Evolutionary conservation across 352 stramenopile species (phyloP).

Genomic region (Phytopythium chamaehyphon): DNA sequence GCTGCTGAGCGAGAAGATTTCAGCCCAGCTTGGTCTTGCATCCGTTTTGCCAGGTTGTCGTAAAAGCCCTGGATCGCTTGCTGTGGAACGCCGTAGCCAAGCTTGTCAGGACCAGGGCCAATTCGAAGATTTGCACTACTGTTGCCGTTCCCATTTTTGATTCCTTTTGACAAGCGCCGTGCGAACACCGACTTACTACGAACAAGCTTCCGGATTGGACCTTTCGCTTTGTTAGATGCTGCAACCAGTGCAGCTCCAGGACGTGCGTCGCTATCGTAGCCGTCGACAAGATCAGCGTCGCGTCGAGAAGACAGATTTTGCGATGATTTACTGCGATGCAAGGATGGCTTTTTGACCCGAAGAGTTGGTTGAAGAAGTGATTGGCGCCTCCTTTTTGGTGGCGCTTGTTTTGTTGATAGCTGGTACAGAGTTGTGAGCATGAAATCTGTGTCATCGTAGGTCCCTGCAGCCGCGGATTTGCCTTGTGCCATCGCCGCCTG

Average conservation of each 20-base stretch:
- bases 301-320: conserved; percentile 16
- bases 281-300: conserved; percentile 17
- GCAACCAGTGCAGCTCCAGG: too few relatives aligned
- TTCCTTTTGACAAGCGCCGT: conserved; percentile 17
- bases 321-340: conserved; percentile 26
- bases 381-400: conserved; percentile 4
- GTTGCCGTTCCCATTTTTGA: not conserved
- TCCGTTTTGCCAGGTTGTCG: conserved; percentile 23
- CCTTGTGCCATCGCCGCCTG: conserved; percentile 9
- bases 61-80: conserved; percentile 29
- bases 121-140: not conserved
- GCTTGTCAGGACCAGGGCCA: not conserved
- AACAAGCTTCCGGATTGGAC: conserved; percentile 9
- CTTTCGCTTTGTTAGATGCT: too few relatives aligned
- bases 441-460: conserved; percentile 29
- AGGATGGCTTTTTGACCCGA: not conserved
- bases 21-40: conserved; percentile 7
- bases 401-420: conserved; percentile 17
- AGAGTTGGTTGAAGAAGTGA: conserved; percentile 13
- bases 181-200: conserved; percentile 51
- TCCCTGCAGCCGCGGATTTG: not conserved
- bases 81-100: not conserved
- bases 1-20: conserved; percentile 1
- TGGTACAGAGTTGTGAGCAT: conserved; percentile 55
- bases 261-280: conserved; percentile 1